Conservation (phyloP, 2,329 filamentous ascomycete species). For the Nemania abortiva region DNA sequence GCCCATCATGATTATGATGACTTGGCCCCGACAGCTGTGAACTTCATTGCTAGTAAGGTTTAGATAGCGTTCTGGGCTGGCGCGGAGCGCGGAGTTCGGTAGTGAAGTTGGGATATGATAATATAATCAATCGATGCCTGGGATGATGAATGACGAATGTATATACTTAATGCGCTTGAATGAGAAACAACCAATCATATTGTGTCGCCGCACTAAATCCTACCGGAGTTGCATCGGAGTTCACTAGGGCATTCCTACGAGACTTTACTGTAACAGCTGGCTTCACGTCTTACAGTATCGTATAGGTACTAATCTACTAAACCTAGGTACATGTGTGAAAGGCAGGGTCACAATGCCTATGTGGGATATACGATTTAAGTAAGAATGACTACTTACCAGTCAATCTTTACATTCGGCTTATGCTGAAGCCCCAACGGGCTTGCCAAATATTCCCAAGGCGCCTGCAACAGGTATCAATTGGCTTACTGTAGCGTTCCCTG, state of each 20-base stretch:
- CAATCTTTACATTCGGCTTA: not conserved
- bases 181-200: not conserved
- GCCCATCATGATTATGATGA: slow-evolving; percentile 56
- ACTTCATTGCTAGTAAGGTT: slow-evolving; percentile 37
- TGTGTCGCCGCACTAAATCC: not conserved
- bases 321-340: not conserved
- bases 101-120: not conserved
- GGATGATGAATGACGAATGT: slow-evolving; percentile 22
- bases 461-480: too few relatives aligned
- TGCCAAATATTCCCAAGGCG: not conserved
- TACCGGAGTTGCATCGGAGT: not conserved
- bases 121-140: not conserved
- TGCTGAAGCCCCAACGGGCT: not conserved
- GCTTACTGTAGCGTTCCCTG: slow-evolving; percentile 16
- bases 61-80: not conserved
- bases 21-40: slow-evolving; percentile 31
- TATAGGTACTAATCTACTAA: not conserved
- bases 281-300: not conserved
- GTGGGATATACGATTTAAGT: too few relatives aligned
- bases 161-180: not conserved
- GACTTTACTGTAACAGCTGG: not conserved
- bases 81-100: not conserved
- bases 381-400: not conserved
- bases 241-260: not conserved
- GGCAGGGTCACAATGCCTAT: too few relatives aligned